Base-by-base conservation (phyloP, 495 filamentous ascomycete genomes). In the Neurospora africana region DNA sequence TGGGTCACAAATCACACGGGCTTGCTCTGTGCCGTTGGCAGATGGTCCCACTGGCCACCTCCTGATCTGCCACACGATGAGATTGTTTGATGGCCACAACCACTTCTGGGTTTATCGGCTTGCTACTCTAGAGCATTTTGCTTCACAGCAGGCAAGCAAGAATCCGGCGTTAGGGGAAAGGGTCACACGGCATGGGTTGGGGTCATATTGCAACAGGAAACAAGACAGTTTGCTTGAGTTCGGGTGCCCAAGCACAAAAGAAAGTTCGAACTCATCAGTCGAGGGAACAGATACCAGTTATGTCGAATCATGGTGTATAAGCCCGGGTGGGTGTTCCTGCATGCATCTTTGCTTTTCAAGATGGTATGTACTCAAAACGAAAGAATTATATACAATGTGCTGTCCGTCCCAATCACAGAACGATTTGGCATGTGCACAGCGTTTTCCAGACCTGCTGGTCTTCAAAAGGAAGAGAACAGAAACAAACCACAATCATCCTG, bases 11-110 rank as follows among this genome's bases (percentile, higher is more conserved):
- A 77, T 33, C 74, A 76, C 69, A 75, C 74, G 78, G 80, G 79
- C 17, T 72, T 78, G 58, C 70, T 85, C 33, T 86, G 84, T 75
- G 81, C 81, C 65, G 73, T 67, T 69, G 77, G 79, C 47, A 72
- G 68, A 27, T 85, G 83, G 83, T 70, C 73, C 13, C 73, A 79
- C 5, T 83, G 81, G 82, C 81, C 72, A 76, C 23, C 21, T 33
- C 8, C 11, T 2, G 53, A 40, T 43, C 17, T 27, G 10, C 5
- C 69, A 67, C 37, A 19, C 27, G 21, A 70, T 41, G 69, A 38
- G 13, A 33, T 33, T 61, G 27, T 61, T 61, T 61, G 53, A 61
- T 61, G 53, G 27, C 15, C 44, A 13, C 9, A 53, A 13, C 21
- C 44, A 53, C 44, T 53, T 53, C 21, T 53, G 44, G 11, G 9